phyloP scores from a whole-genome alignment of 176 grass and related monocot species.

The Tillandsia fasciculata region DNA sequence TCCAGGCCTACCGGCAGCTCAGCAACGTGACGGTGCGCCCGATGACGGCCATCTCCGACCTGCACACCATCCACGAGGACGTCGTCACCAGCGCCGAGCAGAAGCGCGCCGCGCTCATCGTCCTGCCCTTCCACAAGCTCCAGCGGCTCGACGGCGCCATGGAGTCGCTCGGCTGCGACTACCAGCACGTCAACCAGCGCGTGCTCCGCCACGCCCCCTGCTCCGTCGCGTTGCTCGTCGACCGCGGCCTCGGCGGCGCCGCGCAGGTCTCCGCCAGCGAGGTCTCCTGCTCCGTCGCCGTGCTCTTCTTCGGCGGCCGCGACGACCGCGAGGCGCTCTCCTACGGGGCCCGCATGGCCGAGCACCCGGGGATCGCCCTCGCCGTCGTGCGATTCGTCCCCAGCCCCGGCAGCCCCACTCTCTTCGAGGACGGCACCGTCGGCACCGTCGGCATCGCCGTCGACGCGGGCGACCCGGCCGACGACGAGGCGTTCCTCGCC shows the following conservation, averaged over 20 bases:
- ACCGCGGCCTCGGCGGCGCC: slow-evolving; percentile 22
- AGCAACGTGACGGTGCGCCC: slow-evolving; percentile 22
- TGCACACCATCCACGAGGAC: slow-evolving; percentile 33
- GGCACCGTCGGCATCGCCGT: slow-evolving; percentile 6
- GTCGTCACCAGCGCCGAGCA: slow-evolving; percentile 30
- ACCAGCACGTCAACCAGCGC: slow-evolving; percentile 24
- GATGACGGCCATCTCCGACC: slow-evolving; percentile 36
- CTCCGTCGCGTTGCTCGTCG: slow-evolving; percentile 30
- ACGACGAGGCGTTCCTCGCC: slow-evolving; percentile 11
- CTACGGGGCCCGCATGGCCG: slow-evolving; percentile 26
- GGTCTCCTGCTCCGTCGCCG: slow-evolving; percentile 21
- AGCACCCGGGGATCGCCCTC: slow-evolving; percentile 28
- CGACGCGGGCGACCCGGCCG: not conserved
- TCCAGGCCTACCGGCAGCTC: slow-evolving; percentile 27
- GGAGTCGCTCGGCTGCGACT: slow-evolving; percentile 20
- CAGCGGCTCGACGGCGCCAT: slow-evolving; percentile 21
- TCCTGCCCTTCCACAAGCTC: slow-evolving; percentile 28
- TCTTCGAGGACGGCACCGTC: not conserved
- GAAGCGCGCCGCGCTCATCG: slow-evolving; percentile 24
- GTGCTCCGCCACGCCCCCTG: slow-evolving; percentile 28
- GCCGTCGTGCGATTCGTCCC: slow-evolving; percentile 15
- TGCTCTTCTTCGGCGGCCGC: slow-evolving; percentile 29
- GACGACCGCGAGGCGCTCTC: slow-evolving; percentile 32
- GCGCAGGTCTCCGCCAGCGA: slow-evolving; percentile 24
- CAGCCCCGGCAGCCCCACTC: not conserved